Base-by-base conservation (phyloP, 2,329 filamentous ascomycete species). In the Ophiocordyceps sinensis region DNA sequence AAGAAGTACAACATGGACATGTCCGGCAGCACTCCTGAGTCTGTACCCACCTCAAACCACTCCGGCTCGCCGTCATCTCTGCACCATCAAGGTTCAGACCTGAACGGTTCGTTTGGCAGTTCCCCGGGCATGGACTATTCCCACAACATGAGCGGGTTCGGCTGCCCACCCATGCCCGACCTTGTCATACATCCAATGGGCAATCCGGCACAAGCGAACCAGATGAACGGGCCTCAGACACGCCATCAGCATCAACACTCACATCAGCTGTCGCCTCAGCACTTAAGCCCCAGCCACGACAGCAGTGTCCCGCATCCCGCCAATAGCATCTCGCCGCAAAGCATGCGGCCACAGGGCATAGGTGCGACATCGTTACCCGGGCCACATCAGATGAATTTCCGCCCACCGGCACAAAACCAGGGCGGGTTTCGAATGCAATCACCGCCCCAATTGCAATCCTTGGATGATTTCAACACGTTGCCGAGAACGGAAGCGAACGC, bases 61-160 rank as follows among this genome's bases (percentile, higher is more conserved):
- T 50, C 56, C 12, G 49, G 54, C 21, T 51, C 48, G 9, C 53
- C 58, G 10, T 53, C 58, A 5, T 49, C 59, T 1, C 45, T 50
- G 5, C 43, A 50, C 1, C 55, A 54, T 21, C 52, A 56, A 35
- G 40, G 43, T 7, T 47, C 50, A 10, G 60, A 63, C 19, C 64
- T 75, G 51, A 63, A 62, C 45, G 65, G 65, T 1, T 68, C 71
- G 0, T 77, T 71, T 48, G 64, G 64, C 15, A 67, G 66, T 43
- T 75, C 73, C 2, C 71, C 73, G 0, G 51, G 60, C 12, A 66
- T 75, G 42, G 73, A 76, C 5, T 71, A 72, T 45, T 49, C 62
- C 3, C 64, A 69, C 28, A 51, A 51, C 41, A 55, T 72, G 40
- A 56, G 57, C 31, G 65, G 67, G 3, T 76, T 67, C 26, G 48